Evolutionary conservation across 768 basidiomycete species (phyloP).

Genomic region (Mrakia frigida): DNA sequence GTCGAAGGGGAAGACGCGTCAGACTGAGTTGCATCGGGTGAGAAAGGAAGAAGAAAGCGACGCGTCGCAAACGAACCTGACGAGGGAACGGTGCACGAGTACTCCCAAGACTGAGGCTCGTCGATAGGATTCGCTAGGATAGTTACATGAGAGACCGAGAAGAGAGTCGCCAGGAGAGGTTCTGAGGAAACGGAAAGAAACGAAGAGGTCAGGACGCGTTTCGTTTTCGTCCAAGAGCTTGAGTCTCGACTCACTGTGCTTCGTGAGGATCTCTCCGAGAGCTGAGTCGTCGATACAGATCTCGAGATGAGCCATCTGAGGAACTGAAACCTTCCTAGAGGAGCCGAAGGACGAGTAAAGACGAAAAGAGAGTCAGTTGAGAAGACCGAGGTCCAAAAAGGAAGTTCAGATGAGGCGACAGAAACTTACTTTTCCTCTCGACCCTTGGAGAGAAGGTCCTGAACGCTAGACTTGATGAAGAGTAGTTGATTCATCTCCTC

Average conservation of each 20-base stretch:
- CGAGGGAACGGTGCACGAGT: conserved; percentile 1
- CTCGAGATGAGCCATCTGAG: conserved; percentile 14
- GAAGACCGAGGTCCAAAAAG: conserved; percentile 8
- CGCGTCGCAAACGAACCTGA: neutral
- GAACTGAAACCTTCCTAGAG: neutral
- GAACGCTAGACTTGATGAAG: conserved; percentile 56
- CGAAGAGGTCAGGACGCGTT: neutral
- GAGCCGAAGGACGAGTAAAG: neutral
- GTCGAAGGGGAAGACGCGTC: conserved; percentile 41
- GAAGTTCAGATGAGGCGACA: neutral
- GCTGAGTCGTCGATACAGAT: conserved; percentile 16
- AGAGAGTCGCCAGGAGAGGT: conserved; percentile 62
- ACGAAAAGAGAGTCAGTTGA: neutral
- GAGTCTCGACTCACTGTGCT: conserved; percentile 37
- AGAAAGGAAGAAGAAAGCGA: neutral
- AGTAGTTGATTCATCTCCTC: conserved; percentile 62
- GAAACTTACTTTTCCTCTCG: conserved; percentile 39
- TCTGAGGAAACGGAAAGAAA: conserved; percentile 47
- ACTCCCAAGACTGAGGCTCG: conserved; percentile 49
- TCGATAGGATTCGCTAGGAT: conserved; percentile 50
- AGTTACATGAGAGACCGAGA: conserved; percentile 70
- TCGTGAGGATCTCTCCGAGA: conserved; percentile 43
- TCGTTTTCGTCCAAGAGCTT: neutral
- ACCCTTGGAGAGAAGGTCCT: conserved; percentile 50
- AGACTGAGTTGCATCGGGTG: conserved; percentile 36